Conservation (phyloP, 495 filamentous ascomycete species). For the Haplographium delicatum region DNA sequence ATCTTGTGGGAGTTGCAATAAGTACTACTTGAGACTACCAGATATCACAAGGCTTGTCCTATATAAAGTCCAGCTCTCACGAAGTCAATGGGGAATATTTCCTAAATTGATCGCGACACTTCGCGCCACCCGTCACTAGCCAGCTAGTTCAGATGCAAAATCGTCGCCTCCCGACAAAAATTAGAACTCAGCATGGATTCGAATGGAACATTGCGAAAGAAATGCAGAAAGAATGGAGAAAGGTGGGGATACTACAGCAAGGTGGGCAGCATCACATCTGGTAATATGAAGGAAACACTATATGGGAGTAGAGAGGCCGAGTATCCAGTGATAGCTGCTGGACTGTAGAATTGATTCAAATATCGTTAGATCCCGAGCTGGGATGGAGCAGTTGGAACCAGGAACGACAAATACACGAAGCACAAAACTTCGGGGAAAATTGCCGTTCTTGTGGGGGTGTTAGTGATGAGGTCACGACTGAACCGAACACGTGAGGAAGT, state of each 20-base stretch:
- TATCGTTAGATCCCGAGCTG: too few species aligned
- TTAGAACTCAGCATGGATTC: too few species aligned
- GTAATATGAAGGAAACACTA: neutral
- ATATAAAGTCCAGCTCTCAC: neutral
- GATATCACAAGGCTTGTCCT: neutral
- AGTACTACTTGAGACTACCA: neutral
- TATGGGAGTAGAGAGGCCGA: neutral
- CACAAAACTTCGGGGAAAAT: neutral
- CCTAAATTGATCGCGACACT: too few species aligned
- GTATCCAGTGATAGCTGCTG: too few species aligned
- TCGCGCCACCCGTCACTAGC: too few species aligned
- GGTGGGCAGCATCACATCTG: neutral
- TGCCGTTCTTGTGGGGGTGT: neutral
- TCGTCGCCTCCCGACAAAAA: too few species aligned
- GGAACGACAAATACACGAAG: too few species aligned
- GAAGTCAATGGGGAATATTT: too few species aligned
- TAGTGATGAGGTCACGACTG: neutral
- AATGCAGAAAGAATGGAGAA: slow-evolving; percentile 11
- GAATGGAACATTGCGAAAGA: neutral
- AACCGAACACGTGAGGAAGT: neutral
- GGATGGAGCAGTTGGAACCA: too few species aligned
- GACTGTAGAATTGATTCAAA: too few species aligned
- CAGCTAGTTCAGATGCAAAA: too few species aligned
- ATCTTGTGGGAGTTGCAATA: neutral
- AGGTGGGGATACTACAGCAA: neutral